Conservation (phyloP, 2,329 filamentous ascomycete genomes). For the Calonectria multiphialidica region DNA sequence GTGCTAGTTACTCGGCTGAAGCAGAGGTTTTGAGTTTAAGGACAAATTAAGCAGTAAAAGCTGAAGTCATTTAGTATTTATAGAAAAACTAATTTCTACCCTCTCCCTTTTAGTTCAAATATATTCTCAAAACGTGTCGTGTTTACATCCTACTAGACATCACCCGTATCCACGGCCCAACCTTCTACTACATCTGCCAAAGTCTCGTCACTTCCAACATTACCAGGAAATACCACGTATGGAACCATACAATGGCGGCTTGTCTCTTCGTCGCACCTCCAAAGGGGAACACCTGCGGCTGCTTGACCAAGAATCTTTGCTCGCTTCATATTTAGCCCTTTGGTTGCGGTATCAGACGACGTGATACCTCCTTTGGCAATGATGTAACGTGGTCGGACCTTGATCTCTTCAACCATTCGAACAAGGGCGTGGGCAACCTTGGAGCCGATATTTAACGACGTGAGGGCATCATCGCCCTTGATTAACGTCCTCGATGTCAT, state of each 20-base stretch:
- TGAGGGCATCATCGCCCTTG: slow-evolving; percentile 56
- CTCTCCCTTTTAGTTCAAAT: too few relatives aligned
- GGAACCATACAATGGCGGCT: slow-evolving; percentile 63
- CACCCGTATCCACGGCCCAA: slow-evolving; percentile 19
- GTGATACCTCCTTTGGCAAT: slow-evolving; percentile 73
- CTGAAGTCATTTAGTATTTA: too few relatives aligned
- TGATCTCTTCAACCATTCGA: slow-evolving; percentile 56
- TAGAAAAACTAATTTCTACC: too few relatives aligned
- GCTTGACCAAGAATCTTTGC: slow-evolving; percentile 68
- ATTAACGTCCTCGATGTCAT: slow-evolving; percentile 69
- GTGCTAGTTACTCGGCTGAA: too few relatives aligned
- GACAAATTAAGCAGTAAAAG: too few relatives aligned
- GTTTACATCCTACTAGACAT: too few relatives aligned
- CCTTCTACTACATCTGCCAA: slow-evolving; percentile 57
- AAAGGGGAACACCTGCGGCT: slow-evolving; percentile 67
- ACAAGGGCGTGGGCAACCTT: slow-evolving; percentile 65
- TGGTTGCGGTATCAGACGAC: slow-evolving; percentile 68
- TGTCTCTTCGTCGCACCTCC: slow-evolving; percentile 65
- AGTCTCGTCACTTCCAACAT: slow-evolving; percentile 64
- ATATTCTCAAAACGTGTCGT: too few relatives aligned
- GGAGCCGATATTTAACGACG: slow-evolving; percentile 63
- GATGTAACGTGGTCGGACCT: slow-evolving; percentile 64
- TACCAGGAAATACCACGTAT: slow-evolving; percentile 70
- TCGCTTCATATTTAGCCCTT: slow-evolving; percentile 63
- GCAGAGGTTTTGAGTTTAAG: too few relatives aligned